phyloP scores from a whole-genome alignment of 176 grass and related monocot species.

The Zoysia japonica region DNA sequence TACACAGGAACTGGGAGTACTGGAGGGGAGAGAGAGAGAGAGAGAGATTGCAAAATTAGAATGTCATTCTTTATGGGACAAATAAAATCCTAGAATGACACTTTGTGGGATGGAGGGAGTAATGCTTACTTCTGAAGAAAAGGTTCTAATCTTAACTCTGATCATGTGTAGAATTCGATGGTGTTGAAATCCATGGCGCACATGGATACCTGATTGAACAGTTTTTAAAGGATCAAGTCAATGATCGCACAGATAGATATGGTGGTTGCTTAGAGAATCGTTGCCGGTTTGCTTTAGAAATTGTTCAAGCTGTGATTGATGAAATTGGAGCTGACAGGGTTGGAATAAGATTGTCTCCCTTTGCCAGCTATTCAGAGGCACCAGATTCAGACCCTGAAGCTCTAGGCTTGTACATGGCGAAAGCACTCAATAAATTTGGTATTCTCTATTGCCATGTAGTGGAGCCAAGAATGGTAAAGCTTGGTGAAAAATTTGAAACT shows the following conservation, averaged over 20 bases:
- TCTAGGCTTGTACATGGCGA: constrained; percentile 67
- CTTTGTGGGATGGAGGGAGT: too few relatives aligned
- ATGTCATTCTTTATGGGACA: too few relatives aligned
- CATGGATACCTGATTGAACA: constrained; percentile 85
- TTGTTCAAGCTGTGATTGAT: constrained; percentile 56
- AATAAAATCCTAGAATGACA: too few relatives aligned
- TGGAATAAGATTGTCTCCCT: constrained; percentile 79
- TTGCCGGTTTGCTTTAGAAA: constrained; percentile 70
- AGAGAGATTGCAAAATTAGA: too few relatives aligned
- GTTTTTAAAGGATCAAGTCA: constrained; percentile 73
- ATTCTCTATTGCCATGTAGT: constrained; percentile 70
- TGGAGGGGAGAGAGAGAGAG: too few relatives aligned
- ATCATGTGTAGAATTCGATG: constrained; percentile 67
- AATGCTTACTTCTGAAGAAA: not conserved
- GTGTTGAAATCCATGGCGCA: constrained; percentile 82
- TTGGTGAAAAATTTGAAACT: constrained; percentile 47
- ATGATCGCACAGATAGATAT: constrained; percentile 68
- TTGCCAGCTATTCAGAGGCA: constrained; percentile 47
- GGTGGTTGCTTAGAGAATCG: constrained; percentile 74
- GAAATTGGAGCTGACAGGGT: constrained; percentile 76
- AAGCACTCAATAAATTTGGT: constrained; percentile 56
- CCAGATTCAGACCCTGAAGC: constrained; percentile 60
- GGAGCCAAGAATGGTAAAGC: constrained; percentile 57
- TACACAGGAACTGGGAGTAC: too few relatives aligned
- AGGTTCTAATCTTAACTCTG: not conserved